These are phyloP conservation scores for Trichosporon ovoides DNA, from an alignment of 1,284 basidiomycete genomes.

Conservation along the genomic window DNA sequence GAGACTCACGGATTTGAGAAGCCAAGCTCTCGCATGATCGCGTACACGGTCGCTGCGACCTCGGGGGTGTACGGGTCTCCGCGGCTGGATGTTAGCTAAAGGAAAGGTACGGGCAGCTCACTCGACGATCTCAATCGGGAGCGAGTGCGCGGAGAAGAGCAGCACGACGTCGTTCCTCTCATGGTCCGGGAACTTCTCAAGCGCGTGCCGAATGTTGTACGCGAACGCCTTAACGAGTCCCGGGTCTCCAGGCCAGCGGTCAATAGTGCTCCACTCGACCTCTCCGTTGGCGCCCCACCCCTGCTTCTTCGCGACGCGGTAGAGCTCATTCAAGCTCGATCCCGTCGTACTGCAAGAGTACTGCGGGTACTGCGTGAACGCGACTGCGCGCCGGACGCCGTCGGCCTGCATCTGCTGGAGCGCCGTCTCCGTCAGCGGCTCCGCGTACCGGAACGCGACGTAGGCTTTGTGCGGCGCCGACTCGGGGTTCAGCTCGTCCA, in stretches of 20 bases:
- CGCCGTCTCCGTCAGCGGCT: slow-evolving; percentile 79
- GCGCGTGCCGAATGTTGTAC: slow-evolving; percentile 77
- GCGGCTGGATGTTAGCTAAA: slow-evolving; percentile 61
- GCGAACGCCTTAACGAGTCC: slow-evolving; percentile 92
- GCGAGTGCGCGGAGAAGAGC: slow-evolving; percentile 94
- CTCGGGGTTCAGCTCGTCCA: slow-evolving; percentile 87
- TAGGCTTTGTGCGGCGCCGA: slow-evolving; percentile 96
- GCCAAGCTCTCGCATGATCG: slow-evolving; percentile 78
- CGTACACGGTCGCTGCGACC: slow-evolving; percentile 86
- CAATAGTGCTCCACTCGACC: slow-evolving; percentile 95
- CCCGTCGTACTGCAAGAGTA: slow-evolving; percentile 98
- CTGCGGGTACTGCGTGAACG: slow-evolving; percentile 98
- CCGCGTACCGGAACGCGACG: slow-evolving; percentile 88
- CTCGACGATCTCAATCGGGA: slow-evolving; percentile 95
- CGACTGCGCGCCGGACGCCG: slow-evolving; percentile 86
- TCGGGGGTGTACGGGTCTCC: slow-evolving; percentile 96
- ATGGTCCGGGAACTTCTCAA: slow-evolving; percentile 72
- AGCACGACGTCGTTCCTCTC: slow-evolving; percentile 69
- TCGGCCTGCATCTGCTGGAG: slow-evolving; percentile 80
- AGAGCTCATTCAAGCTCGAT: slow-evolving; percentile 92
- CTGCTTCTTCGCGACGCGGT: slow-evolving; percentile 53
- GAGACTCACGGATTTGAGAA: slow-evolving; percentile 57
- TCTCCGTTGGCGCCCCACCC: slow-evolving; percentile 51
- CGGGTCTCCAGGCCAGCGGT: slow-evolving; percentile 93
- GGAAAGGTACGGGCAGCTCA: slow-evolving; percentile 23